Percentiles rank a stretch among this genome's conserved stretches.
Evolutionary conservation across 352 stramenopile genomes (phyloP).

Genomic region (Phytopythium aichiense): DNA sequence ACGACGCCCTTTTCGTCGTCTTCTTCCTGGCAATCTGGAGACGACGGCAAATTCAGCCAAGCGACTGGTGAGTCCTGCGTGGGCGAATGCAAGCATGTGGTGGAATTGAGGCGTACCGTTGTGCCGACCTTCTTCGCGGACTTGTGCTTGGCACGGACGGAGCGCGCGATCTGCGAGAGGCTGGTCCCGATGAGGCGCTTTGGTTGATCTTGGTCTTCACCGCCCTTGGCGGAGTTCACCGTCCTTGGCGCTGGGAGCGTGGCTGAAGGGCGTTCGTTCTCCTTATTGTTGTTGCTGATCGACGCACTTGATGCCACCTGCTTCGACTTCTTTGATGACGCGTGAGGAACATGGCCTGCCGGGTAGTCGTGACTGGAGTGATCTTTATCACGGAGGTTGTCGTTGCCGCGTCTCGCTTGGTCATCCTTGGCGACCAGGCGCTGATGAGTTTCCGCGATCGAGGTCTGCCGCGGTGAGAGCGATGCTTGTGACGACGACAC

Average conservation of each 20-base stretch:
- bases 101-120: not conserved
- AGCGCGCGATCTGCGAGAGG: not conserved
- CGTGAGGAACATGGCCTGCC: not conserved
- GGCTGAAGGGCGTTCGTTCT: not conserved
- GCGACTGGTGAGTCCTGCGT: not conserved
- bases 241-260: not conserved
- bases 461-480: not conserved
- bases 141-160: not conserved
- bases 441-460: not conserved
- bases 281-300: not conserved
- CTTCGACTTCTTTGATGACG: not conserved
- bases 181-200: not conserved
- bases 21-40: constrained; percentile 11
- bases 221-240: not conserved
- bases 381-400: not conserved
- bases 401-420: not conserved
- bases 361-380: not conserved
- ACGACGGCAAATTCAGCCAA: not conserved
- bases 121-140: not conserved
- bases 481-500: not conserved
- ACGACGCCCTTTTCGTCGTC: constrained; percentile 14
- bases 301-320: not conserved
- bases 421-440: not conserved
- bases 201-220: not conserved
- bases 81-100: not conserved